Evolutionary conservation across 1,284 basidiomycete genomes (phyloP), one percentile per base, ranked within the genome.

Genomic region (Papiliotrema flavescens): DNA sequence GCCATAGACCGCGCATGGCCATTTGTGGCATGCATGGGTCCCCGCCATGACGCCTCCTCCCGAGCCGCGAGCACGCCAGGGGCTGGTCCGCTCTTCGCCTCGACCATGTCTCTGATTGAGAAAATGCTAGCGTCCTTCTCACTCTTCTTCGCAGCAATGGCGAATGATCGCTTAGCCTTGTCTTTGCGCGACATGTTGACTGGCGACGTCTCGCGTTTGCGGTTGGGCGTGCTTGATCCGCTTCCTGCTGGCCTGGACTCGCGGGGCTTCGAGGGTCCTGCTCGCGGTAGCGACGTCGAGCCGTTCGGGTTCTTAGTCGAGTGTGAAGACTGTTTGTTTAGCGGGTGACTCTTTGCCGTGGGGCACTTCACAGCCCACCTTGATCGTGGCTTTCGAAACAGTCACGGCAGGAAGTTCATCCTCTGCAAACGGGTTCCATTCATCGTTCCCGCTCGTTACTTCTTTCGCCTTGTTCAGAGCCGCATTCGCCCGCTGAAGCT

Each of bases 381-480:
- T 48, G 34, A 48, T 23, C 4, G 19, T 19, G 19, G 15, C 14
- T 20, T 35, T 48, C 23, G 40, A 9, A 7, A 42, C 17, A 19
- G 45, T 14, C 6, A 37, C 35, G 15, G 8, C 9, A 8, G 35
- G 35, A 19, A 34, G 35, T 34, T 59, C 65, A 47, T 70, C 71
- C 53, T 75, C 73, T 9, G 71, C 73, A 54, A 75, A 75, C 1
- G 71, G 71, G 50, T 75, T 61, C 35, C 69, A 73, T 3, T 66
- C 69, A 36, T 54, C 39, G 1, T 11, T 9, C 20, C 9, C 42
- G 22, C 20, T 20, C 3, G 49, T 49, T 3, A 39, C 35, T 13
- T 49, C 48, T 26, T 54, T 51, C 15, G 49, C 50, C 50, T 59
- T 52, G 19, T 57, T 59, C 35, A 73, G 52, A 34, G 60, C 63